Conservation (phyloP, 148 eudicot genomes). For the Cornus florida region DNA sequence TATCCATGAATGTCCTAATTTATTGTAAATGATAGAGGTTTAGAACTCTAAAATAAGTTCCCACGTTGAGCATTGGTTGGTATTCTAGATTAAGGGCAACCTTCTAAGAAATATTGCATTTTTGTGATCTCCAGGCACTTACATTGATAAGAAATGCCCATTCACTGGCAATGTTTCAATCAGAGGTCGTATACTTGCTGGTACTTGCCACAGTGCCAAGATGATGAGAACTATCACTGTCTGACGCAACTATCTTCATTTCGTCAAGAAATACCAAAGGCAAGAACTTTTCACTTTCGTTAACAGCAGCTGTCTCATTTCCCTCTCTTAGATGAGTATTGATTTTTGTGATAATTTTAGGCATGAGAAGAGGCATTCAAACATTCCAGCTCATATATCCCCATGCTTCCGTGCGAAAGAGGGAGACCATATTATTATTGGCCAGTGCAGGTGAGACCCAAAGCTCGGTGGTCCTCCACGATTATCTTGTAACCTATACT, state of each 20-base stretch:
- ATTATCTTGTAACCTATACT: too few relatives aligned
- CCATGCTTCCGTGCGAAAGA: conserved; percentile 47
- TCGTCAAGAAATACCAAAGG: conserved; percentile 81
- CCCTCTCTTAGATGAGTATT: conserved; percentile 18
- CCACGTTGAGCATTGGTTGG: background rate
- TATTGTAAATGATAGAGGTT: too few relatives aligned
- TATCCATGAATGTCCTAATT: too few relatives aligned
- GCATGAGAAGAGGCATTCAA: conserved; percentile 41
- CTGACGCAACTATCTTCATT: conserved; percentile 71
- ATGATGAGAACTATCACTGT: conserved; percentile 77
- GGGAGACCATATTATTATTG: conserved; percentile 38
- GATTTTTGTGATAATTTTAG: background rate
- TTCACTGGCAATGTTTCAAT: conserved; percentile 73
- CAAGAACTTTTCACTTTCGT: background rate
- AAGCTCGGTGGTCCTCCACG: background rate
- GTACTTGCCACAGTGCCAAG: conserved; percentile 92
- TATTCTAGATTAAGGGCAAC: background rate
- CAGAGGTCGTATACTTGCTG: conserved; percentile 77
- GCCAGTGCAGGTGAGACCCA: conserved; percentile 34
- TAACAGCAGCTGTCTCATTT: background rate
- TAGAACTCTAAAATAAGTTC: too few relatives aligned
- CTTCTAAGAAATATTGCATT: too few relatives aligned
- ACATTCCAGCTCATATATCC: conserved; percentile 42
- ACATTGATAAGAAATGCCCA: conserved; percentile 87
- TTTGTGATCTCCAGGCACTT: conserved; percentile 40